phyloP scores from a whole-genome alignment of 2,329 filamentous ascomycete genomes.

The Microthyrium microscopicum region DNA sequence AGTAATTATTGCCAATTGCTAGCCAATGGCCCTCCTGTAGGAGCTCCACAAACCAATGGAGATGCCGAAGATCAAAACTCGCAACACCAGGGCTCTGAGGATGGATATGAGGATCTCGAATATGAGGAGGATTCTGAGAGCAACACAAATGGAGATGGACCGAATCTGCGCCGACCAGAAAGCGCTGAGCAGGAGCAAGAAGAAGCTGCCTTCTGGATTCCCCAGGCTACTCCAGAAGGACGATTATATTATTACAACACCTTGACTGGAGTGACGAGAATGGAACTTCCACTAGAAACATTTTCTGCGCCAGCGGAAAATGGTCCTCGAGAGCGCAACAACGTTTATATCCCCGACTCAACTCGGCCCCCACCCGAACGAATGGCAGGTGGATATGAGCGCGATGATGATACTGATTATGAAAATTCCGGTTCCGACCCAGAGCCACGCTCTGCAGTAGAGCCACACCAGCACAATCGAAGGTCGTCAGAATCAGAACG shows the following conservation, averaged over 20 bases:
- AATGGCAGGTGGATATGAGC: conserved; percentile 60
- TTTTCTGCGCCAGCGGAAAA: conserved; percentile 65
- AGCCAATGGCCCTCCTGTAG: conserved; percentile 59
- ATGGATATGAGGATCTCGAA: conserved; percentile 49
- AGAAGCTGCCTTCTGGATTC: conserved; percentile 94
- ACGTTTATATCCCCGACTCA: conserved; percentile 75
- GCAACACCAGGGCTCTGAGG: conserved; percentile 37
- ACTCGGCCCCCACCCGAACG: conserved; percentile 80
- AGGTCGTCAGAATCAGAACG: not conserved
- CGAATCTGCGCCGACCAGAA: conserved; percentile 37
- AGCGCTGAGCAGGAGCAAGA: conserved; percentile 58
- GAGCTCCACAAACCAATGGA: conserved; percentile 44
- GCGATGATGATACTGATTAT: conserved; percentile 83
- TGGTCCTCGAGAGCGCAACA: conserved; percentile 75
- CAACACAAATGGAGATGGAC: conserved; percentile 1
- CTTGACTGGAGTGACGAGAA: conserved; percentile 83
- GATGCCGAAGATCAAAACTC: conserved; percentile 37
- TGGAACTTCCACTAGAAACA: conserved; percentile 86
- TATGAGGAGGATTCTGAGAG: conserved; percentile 31
- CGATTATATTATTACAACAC: conserved; percentile 97
- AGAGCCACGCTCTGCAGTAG: conserved; percentile 54
- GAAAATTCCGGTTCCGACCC: conserved; percentile 68
- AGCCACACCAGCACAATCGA: conserved; percentile 7
- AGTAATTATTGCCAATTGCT: conserved; percentile 97
- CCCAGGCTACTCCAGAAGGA: conserved; percentile 86